Evolutionary conservation across 805 yeast genomes (phyloP), one percentile per base, ranked within the genome.

Genomic region (Nakazawaea peltata): DNA sequence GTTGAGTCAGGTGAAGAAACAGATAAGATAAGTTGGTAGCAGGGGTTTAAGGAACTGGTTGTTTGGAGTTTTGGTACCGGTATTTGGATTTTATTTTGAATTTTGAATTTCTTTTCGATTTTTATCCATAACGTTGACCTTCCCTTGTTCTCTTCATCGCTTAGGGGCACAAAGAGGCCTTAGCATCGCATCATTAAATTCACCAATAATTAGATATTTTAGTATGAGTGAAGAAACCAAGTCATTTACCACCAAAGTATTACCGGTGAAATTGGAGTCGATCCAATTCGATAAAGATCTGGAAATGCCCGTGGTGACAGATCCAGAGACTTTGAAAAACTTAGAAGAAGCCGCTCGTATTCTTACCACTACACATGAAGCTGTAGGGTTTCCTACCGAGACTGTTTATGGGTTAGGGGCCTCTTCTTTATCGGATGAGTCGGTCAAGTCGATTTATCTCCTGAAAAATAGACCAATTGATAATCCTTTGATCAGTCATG

Each of bases 401-500:
- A 92, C 98, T 0, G 98, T 92, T 0, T 92, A 92, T 54, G 98
- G 98, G 0, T 66, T 92, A 1, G 98, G 95, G 0, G 98, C 92
- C 1, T 80, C 88, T 3, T 83, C 94, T 0, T 61, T 84, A 33
- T 68, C 65, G 36, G 86, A 86, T 35, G 74, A 71, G 4, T 71
- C 94, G 0, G 95, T 88, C 2, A 53, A 57, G 39, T 72, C 78
- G 30, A 92, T 92, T 8, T 92, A 87, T 54, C 65, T 57, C 18
- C 97, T 97, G 19, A 92, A 92, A 49, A 86, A 87, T 51, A 67
- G 98, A 44, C 98, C 98, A 0, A 77, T 94, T 5, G 98, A 92
- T 56, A 92, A 92, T 49, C 98, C 98, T 3, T 61, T 92, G 41
- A 92, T 92, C 36, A 77, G 94, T 0, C 98, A 92, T 53, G 76